These are phyloP conservation scores for Striga hermonthica DNA, from an alignment of 305 asterid species.

Conservation along the genomic window DNA sequence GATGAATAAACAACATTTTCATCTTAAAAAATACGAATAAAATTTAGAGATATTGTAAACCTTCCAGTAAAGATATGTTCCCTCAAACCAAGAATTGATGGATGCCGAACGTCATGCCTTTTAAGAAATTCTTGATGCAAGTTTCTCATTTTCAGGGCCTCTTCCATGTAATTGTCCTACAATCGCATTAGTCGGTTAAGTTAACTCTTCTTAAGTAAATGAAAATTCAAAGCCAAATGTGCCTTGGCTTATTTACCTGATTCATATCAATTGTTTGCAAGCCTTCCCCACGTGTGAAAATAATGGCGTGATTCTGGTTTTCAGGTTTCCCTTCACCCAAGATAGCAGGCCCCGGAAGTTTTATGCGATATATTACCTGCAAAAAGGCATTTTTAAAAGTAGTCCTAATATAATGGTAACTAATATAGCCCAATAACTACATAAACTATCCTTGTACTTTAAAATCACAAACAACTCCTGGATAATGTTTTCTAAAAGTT, in stretches of 20 bases:
- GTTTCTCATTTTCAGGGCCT: slow-evolving; percentile 91
- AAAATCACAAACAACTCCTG: too few species aligned
- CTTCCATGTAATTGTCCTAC: slow-evolving; percentile 93
- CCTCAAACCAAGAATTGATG: slow-evolving; percentile 81
- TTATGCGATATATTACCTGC: slow-evolving; percentile 82
- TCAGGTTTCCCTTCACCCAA: slow-evolving; percentile 93
- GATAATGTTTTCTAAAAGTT: background rate
- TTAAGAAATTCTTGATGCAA: slow-evolving; percentile 78
- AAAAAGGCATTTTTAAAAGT: slow-evolving; percentile 12
- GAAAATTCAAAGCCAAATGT: slow-evolving; percentile 16
- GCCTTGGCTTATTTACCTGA: slow-evolving; percentile 45
- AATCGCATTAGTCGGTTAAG: slow-evolving; percentile 22
- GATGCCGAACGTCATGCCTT: slow-evolving; percentile 70
- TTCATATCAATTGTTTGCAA: slow-evolving; percentile 90
- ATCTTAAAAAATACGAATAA: background rate
- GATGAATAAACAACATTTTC: background rate
- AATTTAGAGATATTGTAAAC: slow-evolving; percentile 32
- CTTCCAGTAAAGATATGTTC: slow-evolving; percentile 96
- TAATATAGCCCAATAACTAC: background rate
- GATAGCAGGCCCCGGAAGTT: slow-evolving; percentile 86
- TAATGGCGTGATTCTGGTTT: slow-evolving; percentile 89
- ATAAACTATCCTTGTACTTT: background rate
- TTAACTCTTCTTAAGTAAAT: slow-evolving; percentile 13
- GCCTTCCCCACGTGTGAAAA: slow-evolving; percentile 89
- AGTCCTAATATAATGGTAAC: background rate